Evolutionary conservation across 2,329 filamentous ascomycete species (phyloP).

Genomic region (Ambrosiella xylebori): DNA sequence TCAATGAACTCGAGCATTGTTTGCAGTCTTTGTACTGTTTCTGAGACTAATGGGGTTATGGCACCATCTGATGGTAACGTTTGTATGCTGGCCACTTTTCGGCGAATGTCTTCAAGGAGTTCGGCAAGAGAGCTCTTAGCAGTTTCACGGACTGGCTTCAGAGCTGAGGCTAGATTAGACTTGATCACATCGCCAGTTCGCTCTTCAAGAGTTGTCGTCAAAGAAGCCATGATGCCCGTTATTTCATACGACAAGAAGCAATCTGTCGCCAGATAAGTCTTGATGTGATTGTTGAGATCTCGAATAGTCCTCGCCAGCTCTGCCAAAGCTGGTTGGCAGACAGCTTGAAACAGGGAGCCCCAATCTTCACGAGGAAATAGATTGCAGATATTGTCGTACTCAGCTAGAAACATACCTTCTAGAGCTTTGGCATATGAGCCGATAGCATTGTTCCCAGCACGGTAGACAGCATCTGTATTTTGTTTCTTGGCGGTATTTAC

Average conservation of each 20-base stretch:
- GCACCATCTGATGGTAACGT: slow-evolving; percentile 62
- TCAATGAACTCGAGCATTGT: slow-evolving; percentile 74
- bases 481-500: slow-evolving; percentile 70
- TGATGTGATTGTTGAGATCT: slow-evolving; percentile 81
- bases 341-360: slow-evolving; percentile 59
- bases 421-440: slow-evolving; percentile 74
- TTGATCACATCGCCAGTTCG: slow-evolving; percentile 70
- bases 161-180: slow-evolving; percentile 59
- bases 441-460: slow-evolving; percentile 77
- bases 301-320: slow-evolving; percentile 74
- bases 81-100: slow-evolving; percentile 46
- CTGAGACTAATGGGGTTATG: slow-evolving; percentile 57
- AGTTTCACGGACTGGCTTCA: slow-evolving; percentile 82
- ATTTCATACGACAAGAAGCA: slow-evolving; percentile 94
- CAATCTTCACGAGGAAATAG: slow-evolving; percentile 79
- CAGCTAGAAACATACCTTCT: slow-evolving; percentile 70
- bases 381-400: slow-evolving; percentile 78
- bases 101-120: slow-evolving; percentile 67
- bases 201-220: slow-evolving; percentile 64
- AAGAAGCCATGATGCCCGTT: slow-evolving; percentile 67
- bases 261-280: slow-evolving; percentile 69
- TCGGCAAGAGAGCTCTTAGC: slow-evolving; percentile 73
- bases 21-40: slow-evolving; percentile 74
- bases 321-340: slow-evolving; percentile 58
- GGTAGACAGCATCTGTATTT: slow-evolving; percentile 67